Evolutionary conservation across 2,329 filamentous ascomycete species (phyloP).

Genomic region (Cordyceps tenuipes): DNA sequence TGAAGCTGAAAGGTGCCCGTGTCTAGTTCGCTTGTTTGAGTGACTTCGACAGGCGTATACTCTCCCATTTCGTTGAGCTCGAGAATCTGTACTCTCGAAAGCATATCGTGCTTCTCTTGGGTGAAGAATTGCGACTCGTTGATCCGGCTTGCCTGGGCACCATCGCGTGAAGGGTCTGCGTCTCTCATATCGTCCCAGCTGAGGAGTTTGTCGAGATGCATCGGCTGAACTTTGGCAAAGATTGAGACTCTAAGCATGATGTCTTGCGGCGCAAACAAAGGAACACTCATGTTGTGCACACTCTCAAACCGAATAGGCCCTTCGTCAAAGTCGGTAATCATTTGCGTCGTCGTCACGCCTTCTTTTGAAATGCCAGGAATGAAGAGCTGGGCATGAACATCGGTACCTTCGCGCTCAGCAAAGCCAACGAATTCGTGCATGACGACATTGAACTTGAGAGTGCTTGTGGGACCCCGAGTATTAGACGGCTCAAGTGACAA

Average conservation of each 20-base stretch:
- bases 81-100: slow-evolving; percentile 78
- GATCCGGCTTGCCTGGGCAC: slow-evolving; percentile 57
- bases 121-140: slow-evolving; percentile 88
- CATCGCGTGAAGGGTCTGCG: slow-evolving; percentile 49
- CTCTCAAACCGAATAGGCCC: slow-evolving; percentile 90
- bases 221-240: slow-evolving; percentile 81
- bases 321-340: slow-evolving; percentile 91
- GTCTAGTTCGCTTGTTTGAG: slow-evolving; percentile 77
- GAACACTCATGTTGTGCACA: slow-evolving; percentile 95
- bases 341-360: slow-evolving; percentile 88
- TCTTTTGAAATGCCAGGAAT: slow-evolving; percentile 84
- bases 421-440: slow-evolving; percentile 96
- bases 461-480: slow-evolving; percentile 83
- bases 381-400: slow-evolving; percentile 95
- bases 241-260: slow-evolving; percentile 78
- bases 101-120: slow-evolving; percentile 88
- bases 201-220: slow-evolving; percentile 93
- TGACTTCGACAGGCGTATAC: slow-evolving; percentile 86
- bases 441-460: slow-evolving; percentile 95
- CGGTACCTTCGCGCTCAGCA: slow-evolving; percentile 87
- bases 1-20: slow-evolving; percentile 90
- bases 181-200: slow-evolving; percentile 99
- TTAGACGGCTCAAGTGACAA: slow-evolving; percentile 89
- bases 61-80: slow-evolving; percentile 88
- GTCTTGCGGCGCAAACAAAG: slow-evolving; percentile 60